Percentiles rank a stretch among this genome's conserved stretches.
These are phyloP conservation scores for Karstenula rhodostoma DNA, from an alignment of 2,329 filamentous ascomycete genomes.

Conservation along the genomic window DNA sequence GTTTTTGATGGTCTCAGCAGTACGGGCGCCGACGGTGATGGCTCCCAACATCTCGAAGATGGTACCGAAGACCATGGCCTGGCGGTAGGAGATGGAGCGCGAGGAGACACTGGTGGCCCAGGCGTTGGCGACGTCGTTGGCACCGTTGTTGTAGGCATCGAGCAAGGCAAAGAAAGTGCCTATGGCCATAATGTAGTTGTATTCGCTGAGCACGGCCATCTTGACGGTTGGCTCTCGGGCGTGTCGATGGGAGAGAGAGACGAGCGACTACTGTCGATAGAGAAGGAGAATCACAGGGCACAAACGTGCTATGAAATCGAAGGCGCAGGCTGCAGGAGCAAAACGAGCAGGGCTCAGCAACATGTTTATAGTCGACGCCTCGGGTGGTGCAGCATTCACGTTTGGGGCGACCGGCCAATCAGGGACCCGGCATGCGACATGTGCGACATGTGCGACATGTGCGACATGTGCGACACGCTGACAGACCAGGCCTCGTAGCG, in stretches of 20 bases:
- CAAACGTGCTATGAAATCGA: slow-evolving; percentile 10
- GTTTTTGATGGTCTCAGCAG: slow-evolving; percentile 81
- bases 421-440: slow-evolving; percentile 6
- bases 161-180: slow-evolving; percentile 79
- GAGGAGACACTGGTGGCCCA: slow-evolving; percentile 85
- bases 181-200: slow-evolving; percentile 77
- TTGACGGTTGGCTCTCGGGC: slow-evolving; percentile 11
- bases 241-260: not conserved
- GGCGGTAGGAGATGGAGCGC: slow-evolving; percentile 74
- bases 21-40: slow-evolving; percentile 57
- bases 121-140: slow-evolving; percentile 85
- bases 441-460: slow-evolving; percentile 9
- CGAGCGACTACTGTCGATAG: slow-evolving; percentile 1
- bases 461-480: slow-evolving; percentile 5
- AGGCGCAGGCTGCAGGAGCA: slow-evolving; percentile 11
- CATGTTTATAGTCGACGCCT: slow-evolving; percentile 14
- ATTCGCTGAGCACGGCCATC: slow-evolving; percentile 43
- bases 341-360: slow-evolving; percentile 7
- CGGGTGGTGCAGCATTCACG: not conserved
- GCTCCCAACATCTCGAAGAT: slow-evolving; percentile 59
- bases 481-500: slow-evolving; percentile 4
- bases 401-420: slow-evolving; percentile 2
- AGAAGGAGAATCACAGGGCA: not conserved
- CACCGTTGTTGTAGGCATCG: slow-evolving; percentile 81
- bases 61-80: slow-evolving; percentile 61